phyloP scores from a whole-genome alignment of 1,139 yeast genomes.

The Suhomyces kunorum region DNA sequence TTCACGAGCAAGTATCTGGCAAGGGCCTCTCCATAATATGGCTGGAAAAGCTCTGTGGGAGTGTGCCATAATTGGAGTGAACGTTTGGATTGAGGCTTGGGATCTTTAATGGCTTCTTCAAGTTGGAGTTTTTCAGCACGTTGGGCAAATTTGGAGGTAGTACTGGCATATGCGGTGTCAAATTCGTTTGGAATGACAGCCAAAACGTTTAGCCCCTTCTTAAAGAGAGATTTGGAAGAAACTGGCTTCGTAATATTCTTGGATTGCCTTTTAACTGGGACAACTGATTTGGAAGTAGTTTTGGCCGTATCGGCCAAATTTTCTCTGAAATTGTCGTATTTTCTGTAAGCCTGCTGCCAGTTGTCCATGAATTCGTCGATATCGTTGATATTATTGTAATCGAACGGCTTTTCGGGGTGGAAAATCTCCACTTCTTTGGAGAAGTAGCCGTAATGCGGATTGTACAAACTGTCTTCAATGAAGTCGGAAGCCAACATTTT shows the following conservation, averaged over 20 bases:
- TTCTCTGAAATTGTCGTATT: slow-evolving; percentile 43
- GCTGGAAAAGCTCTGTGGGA: slow-evolving; percentile 82
- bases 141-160: slow-evolving; percentile 29
- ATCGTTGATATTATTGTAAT: slow-evolving; percentile 58
- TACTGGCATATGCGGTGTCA: slow-evolving; percentile 7
- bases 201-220: slow-evolving; percentile 41
- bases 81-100: slow-evolving; percentile 27
- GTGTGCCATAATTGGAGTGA: slow-evolving; percentile 85
- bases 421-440: slow-evolving; percentile 77
- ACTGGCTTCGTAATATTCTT: background rate
- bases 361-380: slow-evolving; percentile 69
- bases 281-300: background rate
- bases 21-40: slow-evolving; percentile 81
- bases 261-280: background rate
- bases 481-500: slow-evolving; percentile 77
- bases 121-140: slow-evolving; percentile 35
- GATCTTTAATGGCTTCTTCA: slow-evolving; percentile 25
- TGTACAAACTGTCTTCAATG: slow-evolving; percentile 82
- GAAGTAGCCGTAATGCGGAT: slow-evolving; percentile 81
- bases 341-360: slow-evolving; percentile 69
- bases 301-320: background rate
- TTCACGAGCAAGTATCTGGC: slow-evolving; percentile 74
- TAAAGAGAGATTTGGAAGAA: slow-evolving; percentile 14
- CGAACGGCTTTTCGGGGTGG: slow-evolving; percentile 61
- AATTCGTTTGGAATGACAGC: slow-evolving; percentile 3